Base-by-base conservation (phyloP, 768 basidiomycete species). In the Russula ochroleuca region DNA sequence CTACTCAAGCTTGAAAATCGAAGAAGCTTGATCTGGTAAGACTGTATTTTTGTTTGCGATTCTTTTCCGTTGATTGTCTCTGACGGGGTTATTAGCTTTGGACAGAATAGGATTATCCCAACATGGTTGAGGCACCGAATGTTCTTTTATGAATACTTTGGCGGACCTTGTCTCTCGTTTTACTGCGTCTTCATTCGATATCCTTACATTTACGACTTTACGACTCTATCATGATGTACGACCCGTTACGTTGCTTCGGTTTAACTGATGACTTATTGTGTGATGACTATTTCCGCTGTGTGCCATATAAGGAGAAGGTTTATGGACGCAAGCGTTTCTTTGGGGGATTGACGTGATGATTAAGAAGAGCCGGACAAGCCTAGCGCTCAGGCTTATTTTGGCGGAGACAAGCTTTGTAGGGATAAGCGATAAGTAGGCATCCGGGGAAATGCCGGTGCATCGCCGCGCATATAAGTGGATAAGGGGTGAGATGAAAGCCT, bases 1-100 rank as follows among this genome's bases (percentile, higher is more conserved):
- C 74, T 89, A 89, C 75, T 72, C 76, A 38, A 75, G 73, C 68
- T 80, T 90, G 83, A 84, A 85, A 70, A 84, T 40, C 28, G 82
- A 4, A 8, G 13, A 5, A 17, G 9, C 80, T 74, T 69, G 78
- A 69, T 85, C 83, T 73, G 86, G 87, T 86, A 72, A 75, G 81
- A 23, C 38, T 5, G 47, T 28, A 3, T 13, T 17, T 38, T 43
- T 21, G n/a, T 17, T 21, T 23, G 25, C 28, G 14, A 38, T 47
- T 35, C n/a, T 8, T 43, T 48, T 41, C 35, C 38, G 55, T 17
- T 28, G n/a, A 43, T 59, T 41, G 47, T 61, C 41, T 28, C 57
- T 68, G 61, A 65, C 59, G 19, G 67, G 64, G 52, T 50, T 73
- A 70, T 73, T 84, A 85, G 41, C 49, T 59, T 50, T 41, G 19